Evolutionary conservation across 2,329 filamentous ascomycete species (phyloP), one percentile per base, ranked within the genome.

Genomic region (Pseudofabraea citricarpa): DNA sequence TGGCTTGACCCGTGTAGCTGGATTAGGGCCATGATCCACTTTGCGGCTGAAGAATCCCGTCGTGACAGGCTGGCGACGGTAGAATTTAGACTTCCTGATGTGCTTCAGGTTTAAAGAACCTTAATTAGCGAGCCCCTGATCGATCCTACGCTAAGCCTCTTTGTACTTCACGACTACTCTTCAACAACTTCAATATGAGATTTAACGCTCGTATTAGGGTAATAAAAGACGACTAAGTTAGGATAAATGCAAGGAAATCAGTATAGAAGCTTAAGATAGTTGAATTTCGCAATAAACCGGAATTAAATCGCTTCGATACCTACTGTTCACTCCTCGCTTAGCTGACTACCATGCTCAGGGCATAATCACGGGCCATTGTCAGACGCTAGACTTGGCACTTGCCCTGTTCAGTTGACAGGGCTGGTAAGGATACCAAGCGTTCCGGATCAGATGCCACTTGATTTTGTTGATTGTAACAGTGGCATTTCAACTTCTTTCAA

Each of bases 331-430:
- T n/a, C 4, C 18, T 37, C 35, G 35, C 35, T 37, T 22, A 37
- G 18, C 9, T 18, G 32, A n/a, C 21, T 37, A 21, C 7, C 18
- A 8, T 4, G 13, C 20, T 8, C 15, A 37, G 35, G 33, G 35
- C 35, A 37, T 37, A 37, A 37, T 21, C 35, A 37, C 35, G 35
- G 35, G 35, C 18, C 12, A 6, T n/a, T 37, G 15, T 37, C 35
- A 37, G 21, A 37, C 35, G 18, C 15, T 20, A 37, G 35, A 4
- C 18, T 37, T 12, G 35, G 35, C 35, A 21, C 19, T n/a, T 9
- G 10, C 35, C 12, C 10, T n/a, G 18, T 37, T 21, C 27, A 31
- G 9, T n/a, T 31, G 13, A 15, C 27, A 31, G 27, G 27, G 10
- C 10, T 31, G 27, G 13, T 15, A 31, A 12, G 27, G 9, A 31